Percentiles rank a stretch among this genome's conserved stretches.
Conservation (phyloP, 192 early-diverging fungal genomes). For the Coemansia sp. region DNA sequence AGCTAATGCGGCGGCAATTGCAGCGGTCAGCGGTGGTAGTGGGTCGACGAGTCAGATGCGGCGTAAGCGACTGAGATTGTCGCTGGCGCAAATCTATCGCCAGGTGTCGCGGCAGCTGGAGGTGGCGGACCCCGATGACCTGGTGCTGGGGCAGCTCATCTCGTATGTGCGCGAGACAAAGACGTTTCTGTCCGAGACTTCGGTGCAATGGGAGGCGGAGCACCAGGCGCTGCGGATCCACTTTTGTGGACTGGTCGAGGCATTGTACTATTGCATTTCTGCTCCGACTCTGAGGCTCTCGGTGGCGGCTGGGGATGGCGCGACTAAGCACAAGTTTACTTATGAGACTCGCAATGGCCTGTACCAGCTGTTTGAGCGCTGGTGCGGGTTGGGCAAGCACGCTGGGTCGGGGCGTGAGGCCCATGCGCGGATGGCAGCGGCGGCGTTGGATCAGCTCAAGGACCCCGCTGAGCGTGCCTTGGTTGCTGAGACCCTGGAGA, state of each 20-base stretch:
- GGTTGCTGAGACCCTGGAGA: slow-evolving; percentile 69
- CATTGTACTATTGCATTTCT: slow-evolving; percentile 75
- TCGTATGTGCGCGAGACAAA: slow-evolving; percentile 77
- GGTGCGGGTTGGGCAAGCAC: slow-evolving; percentile 84
- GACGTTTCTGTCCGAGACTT: slow-evolving; percentile 73
- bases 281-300: not conserved
- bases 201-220: slow-evolving; percentile 83
- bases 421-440: slow-evolving; percentile 68
- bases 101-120: slow-evolving; percentile 52
- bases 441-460: slow-evolving; percentile 70
- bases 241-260: slow-evolving; percentile 87
- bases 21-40: slow-evolving; percentile 28
- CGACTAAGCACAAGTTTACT: slow-evolving; percentile 59
- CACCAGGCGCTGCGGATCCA: slow-evolving; percentile 85
- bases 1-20: slow-evolving; percentile 32
- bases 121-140: slow-evolving; percentile 57
- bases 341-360: slow-evolving; percentile 75
- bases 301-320: too few relatives aligned
- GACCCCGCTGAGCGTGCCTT: slow-evolving; percentile 68
- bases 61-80: slow-evolving; percentile 38
- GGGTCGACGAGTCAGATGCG: slow-evolving; percentile 38
- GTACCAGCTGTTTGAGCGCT: slow-evolving; percentile 87
- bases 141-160: slow-evolving; percentile 65
- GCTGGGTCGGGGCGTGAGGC: slow-evolving; percentile 59
- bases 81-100: slow-evolving; percentile 51